Conservation (phyloP, 768 basidiomycete genomes). For the Amanita polypyramis region DNA sequence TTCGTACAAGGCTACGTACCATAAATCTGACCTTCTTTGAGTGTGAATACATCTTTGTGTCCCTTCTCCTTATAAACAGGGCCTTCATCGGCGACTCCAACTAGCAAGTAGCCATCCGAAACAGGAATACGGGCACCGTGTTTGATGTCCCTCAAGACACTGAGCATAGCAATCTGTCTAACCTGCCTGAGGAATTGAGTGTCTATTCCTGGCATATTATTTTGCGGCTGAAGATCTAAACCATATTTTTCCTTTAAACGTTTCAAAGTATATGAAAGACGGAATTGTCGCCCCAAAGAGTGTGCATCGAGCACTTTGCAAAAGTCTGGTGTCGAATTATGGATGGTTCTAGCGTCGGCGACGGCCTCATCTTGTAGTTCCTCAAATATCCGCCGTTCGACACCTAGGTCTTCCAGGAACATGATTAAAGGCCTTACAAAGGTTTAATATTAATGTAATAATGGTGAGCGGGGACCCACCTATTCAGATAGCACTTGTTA, state of each 20-base stretch:
- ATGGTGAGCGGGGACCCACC: slow-evolving; percentile 27
- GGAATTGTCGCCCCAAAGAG: slow-evolving; percentile 32
- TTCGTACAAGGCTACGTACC: slow-evolving; percentile 28
- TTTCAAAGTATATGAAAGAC: slow-evolving; percentile 40
- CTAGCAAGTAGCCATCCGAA: slow-evolving; percentile 55
- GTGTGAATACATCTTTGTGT: slow-evolving; percentile 33
- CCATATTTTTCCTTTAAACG: slow-evolving; percentile 31
- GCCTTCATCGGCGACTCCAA: slow-evolving; percentile 80
- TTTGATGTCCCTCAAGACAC: slow-evolving; percentile 65
- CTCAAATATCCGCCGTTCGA: slow-evolving; percentile 45
- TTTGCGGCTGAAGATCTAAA: slow-evolving; percentile 33
- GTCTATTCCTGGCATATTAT: slow-evolving; percentile 27
- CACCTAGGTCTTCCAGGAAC: slow-evolving; percentile 69
- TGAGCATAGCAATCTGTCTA: slow-evolving; percentile 51
- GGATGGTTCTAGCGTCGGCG: slow-evolving; percentile 44
- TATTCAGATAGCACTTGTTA: slow-evolving; percentile 58
- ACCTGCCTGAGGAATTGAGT: slow-evolving; percentile 48
- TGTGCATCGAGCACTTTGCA: slow-evolving; percentile 38
- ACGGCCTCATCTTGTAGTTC: slow-evolving; percentile 53
- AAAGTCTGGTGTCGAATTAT: slow-evolving; percentile 43
- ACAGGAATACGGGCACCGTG: slow-evolving; percentile 66
- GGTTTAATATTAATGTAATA: not conserved
- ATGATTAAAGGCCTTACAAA: slow-evolving; percentile 57
- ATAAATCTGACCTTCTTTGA: slow-evolving; percentile 53
- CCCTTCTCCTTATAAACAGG: slow-evolving; percentile 47